Evolutionary conservation across 2,329 filamentous ascomycete species (phyloP).

Genomic region (Neonectria coccinea): DNA sequence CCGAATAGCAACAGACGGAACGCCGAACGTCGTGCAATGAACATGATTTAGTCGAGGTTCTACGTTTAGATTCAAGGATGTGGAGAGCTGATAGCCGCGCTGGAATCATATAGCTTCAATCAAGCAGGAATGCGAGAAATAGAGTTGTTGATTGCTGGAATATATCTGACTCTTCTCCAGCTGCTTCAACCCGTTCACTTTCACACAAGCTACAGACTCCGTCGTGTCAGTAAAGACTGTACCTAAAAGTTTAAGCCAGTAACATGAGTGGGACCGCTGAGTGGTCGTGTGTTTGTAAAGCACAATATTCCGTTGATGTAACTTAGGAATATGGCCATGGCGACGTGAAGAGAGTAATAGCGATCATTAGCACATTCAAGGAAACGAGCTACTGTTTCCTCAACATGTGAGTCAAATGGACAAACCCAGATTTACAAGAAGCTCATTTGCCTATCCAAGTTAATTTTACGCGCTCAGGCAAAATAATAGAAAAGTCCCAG

Average conservation of each 20-base stretch:
- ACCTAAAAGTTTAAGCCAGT: background rate
- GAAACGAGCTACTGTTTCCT: background rate
- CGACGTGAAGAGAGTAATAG: background rate
- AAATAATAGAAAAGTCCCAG: background rate
- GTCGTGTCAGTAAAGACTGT: background rate
- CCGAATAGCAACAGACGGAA: constrained; percentile 12
- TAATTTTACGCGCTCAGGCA: background rate
- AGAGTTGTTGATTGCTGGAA: background rate
- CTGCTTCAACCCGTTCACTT: background rate
- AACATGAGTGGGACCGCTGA: background rate
- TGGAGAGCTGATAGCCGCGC: background rate
- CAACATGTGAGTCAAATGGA: background rate
- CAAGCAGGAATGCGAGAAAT: background rate
- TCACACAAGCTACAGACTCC: background rate
- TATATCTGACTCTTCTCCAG: background rate
- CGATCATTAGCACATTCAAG: background rate
- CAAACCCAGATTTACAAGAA: background rate
- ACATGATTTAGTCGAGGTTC: background rate
- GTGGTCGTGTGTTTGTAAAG: background rate
- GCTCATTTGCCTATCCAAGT: background rate
- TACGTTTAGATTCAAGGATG: background rate
- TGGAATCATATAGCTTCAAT: background rate
- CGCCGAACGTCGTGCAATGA: background rate
- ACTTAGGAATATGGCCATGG: background rate
- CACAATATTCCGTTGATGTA: background rate